Evolutionary conservation across 192 early-diverging fungal genomes (phyloP).

Genomic region (Coemansia sp.): DNA sequence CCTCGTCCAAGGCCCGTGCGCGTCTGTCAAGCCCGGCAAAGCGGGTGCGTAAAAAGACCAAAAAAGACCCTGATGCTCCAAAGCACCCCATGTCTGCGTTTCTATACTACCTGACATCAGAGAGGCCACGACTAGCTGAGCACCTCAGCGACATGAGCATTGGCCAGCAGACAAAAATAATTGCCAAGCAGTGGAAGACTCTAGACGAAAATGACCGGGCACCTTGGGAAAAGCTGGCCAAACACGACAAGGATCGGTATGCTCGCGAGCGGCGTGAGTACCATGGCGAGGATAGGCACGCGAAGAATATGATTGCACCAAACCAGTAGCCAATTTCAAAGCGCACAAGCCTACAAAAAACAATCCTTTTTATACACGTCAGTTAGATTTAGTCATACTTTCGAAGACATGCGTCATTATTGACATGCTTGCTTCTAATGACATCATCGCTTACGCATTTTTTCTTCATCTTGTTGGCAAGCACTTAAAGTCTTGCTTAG

Average conservation of each 20-base stretch:
- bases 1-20: slow-evolving; percentile 23
- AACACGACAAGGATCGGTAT: slow-evolving; percentile 61
- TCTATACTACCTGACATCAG: slow-evolving; percentile 70
- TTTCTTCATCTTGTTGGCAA: not conserved
- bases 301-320: slow-evolving; percentile 14
- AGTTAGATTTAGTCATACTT: too few relatives aligned
- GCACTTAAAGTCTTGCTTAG: not conserved
- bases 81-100: slow-evolving; percentile 88
- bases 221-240: slow-evolving; percentile 57
- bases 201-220: slow-evolving; percentile 52
- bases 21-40: slow-evolving; percentile 39
- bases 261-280: slow-evolving; percentile 63
- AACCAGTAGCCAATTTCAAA: not conserved
- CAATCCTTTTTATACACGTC: not conserved
- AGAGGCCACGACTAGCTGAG: slow-evolving; percentile 62
- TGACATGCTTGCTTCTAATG: not conserved
- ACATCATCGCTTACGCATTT: too few relatives aligned
- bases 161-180: slow-evolving; percentile 73
- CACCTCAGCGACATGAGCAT: slow-evolving; percentile 68
- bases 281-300: slow-evolving; percentile 32
- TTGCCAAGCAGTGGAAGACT: slow-evolving; percentile 61
- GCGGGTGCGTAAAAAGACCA: slow-evolving; percentile 62
- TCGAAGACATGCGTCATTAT: not conserved
- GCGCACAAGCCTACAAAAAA: not conserved
- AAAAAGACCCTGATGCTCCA: slow-evolving; percentile 72